Conservation (phyloP, 2,329 filamentous ascomycete genomes). For the Penicillium sp. region DNA sequence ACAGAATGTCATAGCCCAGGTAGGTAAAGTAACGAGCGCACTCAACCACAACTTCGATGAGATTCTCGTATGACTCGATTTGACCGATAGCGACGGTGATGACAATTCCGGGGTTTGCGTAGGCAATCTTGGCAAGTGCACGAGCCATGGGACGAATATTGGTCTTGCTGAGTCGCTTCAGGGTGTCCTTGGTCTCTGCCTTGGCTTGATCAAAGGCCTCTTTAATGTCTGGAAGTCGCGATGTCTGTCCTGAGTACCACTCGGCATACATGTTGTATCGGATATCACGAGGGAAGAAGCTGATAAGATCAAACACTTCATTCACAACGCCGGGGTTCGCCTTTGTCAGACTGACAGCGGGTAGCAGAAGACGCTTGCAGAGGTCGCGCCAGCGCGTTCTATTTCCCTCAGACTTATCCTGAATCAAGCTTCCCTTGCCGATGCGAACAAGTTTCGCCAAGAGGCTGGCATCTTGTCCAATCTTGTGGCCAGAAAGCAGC, state of each 20-base stretch:
- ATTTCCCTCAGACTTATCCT: constrained; percentile 72
- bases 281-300: constrained; percentile 71
- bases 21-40: constrained; percentile 93
- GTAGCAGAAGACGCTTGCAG: constrained; percentile 79
- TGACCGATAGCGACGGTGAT: constrained; percentile 87
- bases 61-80: constrained; percentile 90
- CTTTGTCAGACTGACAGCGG: constrained; percentile 81
- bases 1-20: constrained; percentile 87
- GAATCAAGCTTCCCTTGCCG: constrained; percentile 70
- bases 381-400: constrained; percentile 79
- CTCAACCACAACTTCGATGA: constrained; percentile 92
- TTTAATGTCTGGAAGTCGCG: constrained; percentile 74
- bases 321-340: constrained; percentile 82
- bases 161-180: constrained; percentile 86
- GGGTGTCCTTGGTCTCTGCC: constrained; percentile 77
- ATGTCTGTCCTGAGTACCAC: constrained; percentile 82
- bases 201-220: constrained; percentile 74
- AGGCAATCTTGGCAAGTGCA: constrained; percentile 86
- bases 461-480: constrained; percentile 78
- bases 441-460: constrained; percentile 84
- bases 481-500: constrained; percentile 83
- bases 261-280: constrained; percentile 90
- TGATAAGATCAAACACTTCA: constrained; percentile 81
- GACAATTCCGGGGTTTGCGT: constrained; percentile 85
- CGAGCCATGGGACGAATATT: constrained; percentile 86